Evolutionary conservation across 257 asterid species (phyloP).

Genomic region (Prunella vulgaris): DNA sequence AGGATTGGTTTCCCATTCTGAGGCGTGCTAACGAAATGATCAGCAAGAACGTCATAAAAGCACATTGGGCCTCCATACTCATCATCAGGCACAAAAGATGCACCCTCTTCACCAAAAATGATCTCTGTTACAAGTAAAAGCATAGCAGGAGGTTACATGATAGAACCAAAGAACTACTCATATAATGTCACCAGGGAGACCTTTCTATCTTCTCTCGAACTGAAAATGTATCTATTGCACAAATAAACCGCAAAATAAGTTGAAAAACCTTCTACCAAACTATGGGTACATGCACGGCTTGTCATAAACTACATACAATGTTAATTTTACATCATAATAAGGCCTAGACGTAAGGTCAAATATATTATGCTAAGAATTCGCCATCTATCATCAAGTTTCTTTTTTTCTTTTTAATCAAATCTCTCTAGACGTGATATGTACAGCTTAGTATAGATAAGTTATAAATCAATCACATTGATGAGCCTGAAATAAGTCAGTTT

Average conservation of each 20-base stretch:
- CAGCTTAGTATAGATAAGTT: background rate
- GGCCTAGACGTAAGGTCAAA: background rate
- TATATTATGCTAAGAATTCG: background rate
- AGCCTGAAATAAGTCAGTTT: background rate
- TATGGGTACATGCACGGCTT: background rate
- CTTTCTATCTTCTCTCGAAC: constrained; percentile 1
- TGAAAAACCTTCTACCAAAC: background rate
- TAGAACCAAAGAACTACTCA: background rate
- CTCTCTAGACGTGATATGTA: background rate
- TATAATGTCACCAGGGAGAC: background rate
- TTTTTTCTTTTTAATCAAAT: no score
- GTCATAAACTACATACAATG: background rate
- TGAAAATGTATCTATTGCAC: background rate
- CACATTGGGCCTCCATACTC: constrained; percentile 57
- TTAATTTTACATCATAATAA: background rate
- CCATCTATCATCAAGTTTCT: background rate
- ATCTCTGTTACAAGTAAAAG: constrained; percentile 48
- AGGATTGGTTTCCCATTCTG: constrained; percentile 54
- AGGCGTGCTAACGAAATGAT: constrained; percentile 63
- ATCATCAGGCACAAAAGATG: constrained; percentile 41
- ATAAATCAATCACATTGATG: background rate
- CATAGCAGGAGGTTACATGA: constrained; percentile 17
- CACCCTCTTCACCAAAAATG: constrained; percentile 60
- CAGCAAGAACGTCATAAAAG: constrained; percentile 76
- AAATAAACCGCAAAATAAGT: background rate